Percentiles rank a stretch among this genome's conserved stretches.
Conservation (phyloP, 257 asterid genomes). For the Solanum dulcamara region DNA sequence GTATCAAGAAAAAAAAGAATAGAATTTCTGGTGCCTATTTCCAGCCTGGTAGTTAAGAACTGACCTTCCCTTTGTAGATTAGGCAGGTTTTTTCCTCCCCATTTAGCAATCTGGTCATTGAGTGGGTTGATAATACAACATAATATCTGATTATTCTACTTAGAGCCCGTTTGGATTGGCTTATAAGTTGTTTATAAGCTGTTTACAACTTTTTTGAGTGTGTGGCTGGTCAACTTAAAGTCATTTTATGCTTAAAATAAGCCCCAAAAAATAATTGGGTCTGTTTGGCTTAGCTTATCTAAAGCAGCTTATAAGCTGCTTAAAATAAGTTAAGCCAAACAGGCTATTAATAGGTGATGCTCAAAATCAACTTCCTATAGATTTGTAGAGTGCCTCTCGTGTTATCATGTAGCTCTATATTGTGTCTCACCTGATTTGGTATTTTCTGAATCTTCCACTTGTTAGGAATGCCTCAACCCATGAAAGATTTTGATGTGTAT, state of each 20-base stretch:
- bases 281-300: too few relatives aligned
- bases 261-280: too few relatives aligned
- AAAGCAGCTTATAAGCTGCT: too few relatives aligned
- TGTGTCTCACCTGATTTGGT: background rate
- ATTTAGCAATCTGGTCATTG: background rate
- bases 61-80: background rate
- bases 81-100: background rate
- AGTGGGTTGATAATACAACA: background rate
- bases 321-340: too few relatives aligned
- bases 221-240: too few relatives aligned
- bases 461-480: background rate
- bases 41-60: background rate
- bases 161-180: too few relatives aligned
- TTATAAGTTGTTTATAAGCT: too few relatives aligned
- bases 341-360: background rate
- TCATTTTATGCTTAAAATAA: too few relatives aligned
- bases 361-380: background rate
- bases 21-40: background rate
- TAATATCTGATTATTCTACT: background rate
- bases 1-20: background rate
- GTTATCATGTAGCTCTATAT: background rate
- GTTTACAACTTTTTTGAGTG: too few relatives aligned
- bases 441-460: background rate
- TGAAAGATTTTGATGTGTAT: conserved; percentile 4
- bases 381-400: background rate